These are phyloP conservation scores for Nakazawaea populi DNA, from an alignment of 805 yeast species.

Conservation along the genomic window DNA sequence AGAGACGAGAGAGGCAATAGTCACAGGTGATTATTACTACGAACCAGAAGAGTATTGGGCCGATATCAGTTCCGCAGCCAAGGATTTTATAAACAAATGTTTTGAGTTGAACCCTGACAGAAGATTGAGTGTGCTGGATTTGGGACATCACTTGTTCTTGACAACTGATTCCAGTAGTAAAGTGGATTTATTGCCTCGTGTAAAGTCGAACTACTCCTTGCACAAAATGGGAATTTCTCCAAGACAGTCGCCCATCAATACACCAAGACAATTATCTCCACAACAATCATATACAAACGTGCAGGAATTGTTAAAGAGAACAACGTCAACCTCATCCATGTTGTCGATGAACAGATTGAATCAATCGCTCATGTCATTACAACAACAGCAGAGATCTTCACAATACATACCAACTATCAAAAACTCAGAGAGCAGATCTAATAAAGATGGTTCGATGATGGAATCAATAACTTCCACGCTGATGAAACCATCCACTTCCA, in stretches of 20 bases:
- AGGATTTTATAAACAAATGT: slow-evolving; percentile 60
- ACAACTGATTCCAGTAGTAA: neutral
- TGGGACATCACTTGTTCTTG: slow-evolving; percentile 68
- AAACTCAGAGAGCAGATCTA: neutral
- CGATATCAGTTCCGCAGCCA: slow-evolving; percentile 53
- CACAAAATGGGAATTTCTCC: slow-evolving; percentile 8
- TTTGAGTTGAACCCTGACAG: slow-evolving; percentile 45
- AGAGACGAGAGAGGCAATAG: slow-evolving; percentile 72
- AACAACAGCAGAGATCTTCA: slow-evolving; percentile 3
- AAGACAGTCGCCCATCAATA: slow-evolving; percentile 5
- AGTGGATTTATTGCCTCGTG: slow-evolving; percentile 9
- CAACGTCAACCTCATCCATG: slow-evolving; percentile 4
- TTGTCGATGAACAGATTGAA: slow-evolving; percentile 9
- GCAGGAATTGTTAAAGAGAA: slow-evolving; percentile 4
- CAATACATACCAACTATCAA: slow-evolving; percentile 1
- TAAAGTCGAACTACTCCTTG: slow-evolving; percentile 10
- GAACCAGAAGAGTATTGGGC: slow-evolving; percentile 87
- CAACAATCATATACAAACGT: slow-evolving; percentile 7
- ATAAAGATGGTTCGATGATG: neutral
- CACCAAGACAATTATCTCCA: slow-evolving; percentile 10
- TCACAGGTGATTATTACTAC: slow-evolving; percentile 60
- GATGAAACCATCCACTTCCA: slow-evolving; percentile 6
- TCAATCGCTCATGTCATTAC: neutral
- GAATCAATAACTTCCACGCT: slow-evolving; percentile 9
- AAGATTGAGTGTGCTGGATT: slow-evolving; percentile 57